Evolutionary conservation across 2,329 filamentous ascomycete genomes (phyloP).

Genomic region (Sphaerostilbella broomeana): DNA sequence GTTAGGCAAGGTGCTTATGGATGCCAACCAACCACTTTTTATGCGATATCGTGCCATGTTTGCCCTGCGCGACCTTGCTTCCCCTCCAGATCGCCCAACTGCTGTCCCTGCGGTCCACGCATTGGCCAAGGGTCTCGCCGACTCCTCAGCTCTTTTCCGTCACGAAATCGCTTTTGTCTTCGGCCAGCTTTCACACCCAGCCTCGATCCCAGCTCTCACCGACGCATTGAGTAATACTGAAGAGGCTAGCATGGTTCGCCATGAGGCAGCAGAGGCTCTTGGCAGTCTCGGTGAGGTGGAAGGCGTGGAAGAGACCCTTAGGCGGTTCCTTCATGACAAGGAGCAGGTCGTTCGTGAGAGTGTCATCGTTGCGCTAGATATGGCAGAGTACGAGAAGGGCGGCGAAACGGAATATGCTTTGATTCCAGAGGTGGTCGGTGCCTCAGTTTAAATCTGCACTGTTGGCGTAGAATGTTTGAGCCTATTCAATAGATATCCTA

Average conservation of each 20-base stretch:
- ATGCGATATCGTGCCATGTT: slow-evolving; percentile 97
- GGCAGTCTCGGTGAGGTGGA: slow-evolving; percentile 90
- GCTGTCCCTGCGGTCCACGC: slow-evolving; percentile 81
- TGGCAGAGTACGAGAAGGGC: slow-evolving; percentile 93
- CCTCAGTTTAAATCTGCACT: slow-evolving; percentile 33
- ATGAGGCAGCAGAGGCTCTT: slow-evolving; percentile 93
- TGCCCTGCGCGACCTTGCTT: slow-evolving; percentile 86
- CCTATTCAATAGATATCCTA: no score
- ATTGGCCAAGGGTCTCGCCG: slow-evolving; percentile 76
- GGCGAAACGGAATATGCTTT: slow-evolving; percentile 87
- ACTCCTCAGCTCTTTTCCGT: slow-evolving; percentile 86
- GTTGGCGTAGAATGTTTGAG: no score
- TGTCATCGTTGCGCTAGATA: slow-evolving; percentile 90
- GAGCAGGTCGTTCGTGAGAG: slow-evolving; percentile 93
- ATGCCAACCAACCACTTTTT: slow-evolving; percentile 76
- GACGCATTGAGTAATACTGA: slow-evolving; percentile 68
- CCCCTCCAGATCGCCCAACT: slow-evolving; percentile 83
- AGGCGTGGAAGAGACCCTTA: slow-evolving; percentile 81
- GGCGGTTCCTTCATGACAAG: slow-evolving; percentile 77
- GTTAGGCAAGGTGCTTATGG: slow-evolving; percentile 70
- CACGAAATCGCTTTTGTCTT: slow-evolving; percentile 99
- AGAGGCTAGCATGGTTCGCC: slow-evolving; percentile 93
- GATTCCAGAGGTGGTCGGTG: slow-evolving; percentile 58
- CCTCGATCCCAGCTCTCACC: slow-evolving; percentile 87
- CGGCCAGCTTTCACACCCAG: slow-evolving; percentile 89